phyloP scores from a whole-genome alignment of 2,329 filamentous ascomycete species.

The Graphiopsis chlorocephala region DNA sequence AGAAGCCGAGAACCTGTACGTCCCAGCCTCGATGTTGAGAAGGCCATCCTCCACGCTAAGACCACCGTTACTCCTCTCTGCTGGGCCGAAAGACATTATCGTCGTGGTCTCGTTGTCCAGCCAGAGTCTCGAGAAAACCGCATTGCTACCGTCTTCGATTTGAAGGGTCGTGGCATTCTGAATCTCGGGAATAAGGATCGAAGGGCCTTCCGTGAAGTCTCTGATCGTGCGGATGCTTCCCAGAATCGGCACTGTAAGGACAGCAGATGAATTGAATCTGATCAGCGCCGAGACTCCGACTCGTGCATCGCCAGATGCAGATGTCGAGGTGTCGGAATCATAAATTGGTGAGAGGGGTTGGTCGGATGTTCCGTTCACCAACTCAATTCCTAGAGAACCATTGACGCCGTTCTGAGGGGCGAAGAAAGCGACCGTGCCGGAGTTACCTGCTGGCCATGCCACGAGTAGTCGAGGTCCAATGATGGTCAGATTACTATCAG shows the following conservation, averaged over 20 bases:
- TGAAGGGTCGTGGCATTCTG: conserved; percentile 53
- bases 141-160: conserved; percentile 42
- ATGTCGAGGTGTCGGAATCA: conserved; percentile 25
- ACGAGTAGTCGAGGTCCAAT: conserved; percentile 55
- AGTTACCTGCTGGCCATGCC: conserved; percentile 66
- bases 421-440: conserved; percentile 58
- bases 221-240: conserved; percentile 63
- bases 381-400: conserved; percentile 52
- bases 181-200: conserved; percentile 51
- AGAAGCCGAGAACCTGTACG: conserved; percentile 57
- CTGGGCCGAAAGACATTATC: conserved; percentile 48
- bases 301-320: conserved; percentile 36
- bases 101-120: conserved; percentile 61
- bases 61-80: conserved; percentile 25
- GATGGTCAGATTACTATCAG: conserved; percentile 53
- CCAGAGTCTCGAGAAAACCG: conserved; percentile 55
- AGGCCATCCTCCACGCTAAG: conserved; percentile 45
- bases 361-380: conserved; percentile 51
- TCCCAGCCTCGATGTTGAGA: conserved; percentile 51
- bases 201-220: conserved; percentile 60
- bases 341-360: conserved; percentile 51
- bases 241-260: conserved; percentile 55
- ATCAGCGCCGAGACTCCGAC: conserved; percentile 54
- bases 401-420: conserved; percentile 53
- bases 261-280: conserved; percentile 57